Evolutionary conservation across 768 basidiomycete species (phyloP), one percentile per base, ranked within the genome.

Genomic region (Tylopilus felleus): DNA sequence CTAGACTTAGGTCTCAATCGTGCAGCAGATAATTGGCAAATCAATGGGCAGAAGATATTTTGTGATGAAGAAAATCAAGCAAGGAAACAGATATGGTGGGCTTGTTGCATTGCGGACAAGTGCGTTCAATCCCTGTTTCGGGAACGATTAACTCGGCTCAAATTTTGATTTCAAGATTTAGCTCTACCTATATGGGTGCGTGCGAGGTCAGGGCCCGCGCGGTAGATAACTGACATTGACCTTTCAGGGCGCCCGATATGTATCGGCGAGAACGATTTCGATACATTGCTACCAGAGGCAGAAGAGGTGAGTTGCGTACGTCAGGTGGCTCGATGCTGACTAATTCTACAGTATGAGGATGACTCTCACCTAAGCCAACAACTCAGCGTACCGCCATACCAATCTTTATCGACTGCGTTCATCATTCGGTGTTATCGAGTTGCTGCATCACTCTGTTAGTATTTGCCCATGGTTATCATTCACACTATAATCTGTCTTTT

Each of bases 1-100:
- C 79, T 85, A 57, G 90, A 93, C 65, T 72, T 93, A 16, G 90
- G 90, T 29, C 73, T 93, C 57, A 90, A 93, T 64, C 86, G 88
- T 27, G 82, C 88, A 60, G 82, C 89, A 5, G 81, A 85, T 23
- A 81, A 78, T 50, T 93, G 90, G 89, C 83, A 83, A 61, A 76
- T 80, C 49, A 75, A 81, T 52, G 82, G 81, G 14, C 77, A 74
- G 44, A 76, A 77, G 52, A 67, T 91, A 33, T 89, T 91, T 60
- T 80, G 80, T 9, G 65, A 71, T 14, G 77, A 82, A 61, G 90
- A 91, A 67, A 83, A 80, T 27, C 86, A 90, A 66, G 80, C 77
- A 5, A 78, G 89, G 57, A 80, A 82, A 47, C 86, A 88, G 59
- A 85, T 90, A 40, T 92, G 89, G 89, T 90, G 87, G 86, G 76